These are phyloP conservation scores for Trypethelium eluteriae DNA, from an alignment of 495 filamentous ascomycete species.

Conservation along the genomic window DNA sequence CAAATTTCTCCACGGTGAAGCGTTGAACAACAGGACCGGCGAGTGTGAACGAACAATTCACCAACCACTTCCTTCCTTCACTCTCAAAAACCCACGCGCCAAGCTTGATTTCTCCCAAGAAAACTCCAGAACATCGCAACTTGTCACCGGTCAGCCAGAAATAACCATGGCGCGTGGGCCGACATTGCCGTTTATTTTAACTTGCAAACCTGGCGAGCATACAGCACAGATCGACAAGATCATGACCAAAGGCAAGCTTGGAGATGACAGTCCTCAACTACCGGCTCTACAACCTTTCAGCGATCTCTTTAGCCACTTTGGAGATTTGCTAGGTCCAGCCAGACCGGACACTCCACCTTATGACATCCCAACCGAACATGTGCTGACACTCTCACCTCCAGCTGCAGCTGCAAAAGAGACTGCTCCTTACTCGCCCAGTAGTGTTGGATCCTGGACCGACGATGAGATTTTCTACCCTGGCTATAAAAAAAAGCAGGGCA, in stretches of 20 bases:
- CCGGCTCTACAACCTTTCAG: background rate
- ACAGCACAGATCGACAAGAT: background rate
- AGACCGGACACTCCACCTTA: background rate
- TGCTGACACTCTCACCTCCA: background rate
- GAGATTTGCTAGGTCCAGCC: background rate
- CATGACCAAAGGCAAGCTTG: background rate
- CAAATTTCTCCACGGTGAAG: no score
- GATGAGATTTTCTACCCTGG: constrained; percentile 2
- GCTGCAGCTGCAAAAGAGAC: background rate
- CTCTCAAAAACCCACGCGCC: background rate
- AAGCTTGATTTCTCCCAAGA: background rate
- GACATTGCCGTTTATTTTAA: background rate
- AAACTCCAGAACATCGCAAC: background rate
- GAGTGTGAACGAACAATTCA: background rate
- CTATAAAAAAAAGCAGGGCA: background rate
- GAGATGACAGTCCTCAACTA: background rate
- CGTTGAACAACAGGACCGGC: background rate
- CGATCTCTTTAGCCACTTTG: background rate
- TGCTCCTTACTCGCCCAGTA: background rate
- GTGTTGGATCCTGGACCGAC: background rate
- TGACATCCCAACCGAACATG: background rate
- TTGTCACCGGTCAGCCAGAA: background rate
- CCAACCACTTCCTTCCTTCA: background rate
- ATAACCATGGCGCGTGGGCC: background rate
- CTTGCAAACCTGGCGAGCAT: background rate